Evolutionary conservation across 148 eudicot genomes (phyloP), one percentile per base, ranked within the genome.

Genomic region (Agrostemma githago): DNA sequence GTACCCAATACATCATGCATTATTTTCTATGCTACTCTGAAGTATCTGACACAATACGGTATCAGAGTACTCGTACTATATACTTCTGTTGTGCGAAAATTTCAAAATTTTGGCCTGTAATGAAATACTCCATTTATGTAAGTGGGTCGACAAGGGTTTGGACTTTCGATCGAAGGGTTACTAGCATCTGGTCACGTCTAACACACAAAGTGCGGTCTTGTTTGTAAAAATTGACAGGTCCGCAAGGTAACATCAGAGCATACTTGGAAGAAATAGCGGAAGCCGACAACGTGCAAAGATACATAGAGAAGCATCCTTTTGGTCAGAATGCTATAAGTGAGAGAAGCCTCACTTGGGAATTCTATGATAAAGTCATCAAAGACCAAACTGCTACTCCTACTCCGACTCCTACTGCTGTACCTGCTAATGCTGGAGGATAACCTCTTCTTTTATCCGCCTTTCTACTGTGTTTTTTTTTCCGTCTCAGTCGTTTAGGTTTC

Each of bases 291-390:
- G 86, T 87, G 41, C 85, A 82, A 76, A 81, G 79, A 74, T 87
- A 86, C 77, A 82, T 94, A 65, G 84, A 86, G 83, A 78, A 86
- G 26, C 85, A 94, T 66, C 98, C 93, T 8, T 89, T 91, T 81
- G 98, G 98, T 66, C 97, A 94, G 76, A 63, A 81, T 66, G 83
- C 90, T 57, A 89, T 94, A 58, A 85, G 82, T 68, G 93, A 91
- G 79, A 85, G 85, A 74, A 84, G 83, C 83, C 53, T 87, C 43
- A 82, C 81, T 42, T 94, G 98, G 98, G 81, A 12, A 20, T 94
- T 82, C 85, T 94, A 91, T 71, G 78, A 76, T 17, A 80, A 70
- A 68, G 92, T 87, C 72, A 82, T 93, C 71, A 80, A 82, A 70
- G 83, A 76, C 46, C 80, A 76, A 65, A 77, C 68, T 42, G 34